Conservation (phyloP, 441 rosid genomes). For the Lepidium campestre region DNA sequence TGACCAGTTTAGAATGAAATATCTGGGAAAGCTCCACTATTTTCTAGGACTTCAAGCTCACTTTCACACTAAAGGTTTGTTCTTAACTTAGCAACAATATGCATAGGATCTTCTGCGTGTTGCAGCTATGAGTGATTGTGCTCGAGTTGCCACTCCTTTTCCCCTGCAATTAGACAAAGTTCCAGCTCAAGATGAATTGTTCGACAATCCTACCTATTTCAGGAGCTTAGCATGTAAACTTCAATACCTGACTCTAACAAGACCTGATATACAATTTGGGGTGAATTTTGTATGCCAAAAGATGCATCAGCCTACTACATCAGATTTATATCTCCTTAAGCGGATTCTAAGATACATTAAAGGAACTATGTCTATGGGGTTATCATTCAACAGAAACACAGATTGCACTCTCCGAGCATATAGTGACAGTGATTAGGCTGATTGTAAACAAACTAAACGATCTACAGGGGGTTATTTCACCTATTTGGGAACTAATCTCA, state of each 20-base stretch:
- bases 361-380: neutral
- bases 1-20: neutral
- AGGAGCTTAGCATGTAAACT: no score
- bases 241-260: neutral
- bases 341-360: neutral
- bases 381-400: neutral
- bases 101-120: neutral
- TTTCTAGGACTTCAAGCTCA: neutral
- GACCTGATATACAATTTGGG: neutral
- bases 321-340: neutral
- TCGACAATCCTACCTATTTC: neutral
- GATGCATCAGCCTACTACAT: neutral
- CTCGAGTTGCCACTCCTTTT: neutral
- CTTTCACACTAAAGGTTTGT: accelerated
- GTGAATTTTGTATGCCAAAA: neutral
- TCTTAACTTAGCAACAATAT: neutral
- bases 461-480: no score
- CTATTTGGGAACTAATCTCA: no score
- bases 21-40: neutral
- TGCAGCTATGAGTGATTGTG: accelerated
- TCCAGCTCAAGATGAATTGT: neutral
- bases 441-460: no score
- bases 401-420: no score
- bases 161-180: accelerated
- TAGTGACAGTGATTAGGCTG: no score